Conservation (phyloP, 1,284 basidiomycete species). For the Rhodotorula sp. region DNA sequence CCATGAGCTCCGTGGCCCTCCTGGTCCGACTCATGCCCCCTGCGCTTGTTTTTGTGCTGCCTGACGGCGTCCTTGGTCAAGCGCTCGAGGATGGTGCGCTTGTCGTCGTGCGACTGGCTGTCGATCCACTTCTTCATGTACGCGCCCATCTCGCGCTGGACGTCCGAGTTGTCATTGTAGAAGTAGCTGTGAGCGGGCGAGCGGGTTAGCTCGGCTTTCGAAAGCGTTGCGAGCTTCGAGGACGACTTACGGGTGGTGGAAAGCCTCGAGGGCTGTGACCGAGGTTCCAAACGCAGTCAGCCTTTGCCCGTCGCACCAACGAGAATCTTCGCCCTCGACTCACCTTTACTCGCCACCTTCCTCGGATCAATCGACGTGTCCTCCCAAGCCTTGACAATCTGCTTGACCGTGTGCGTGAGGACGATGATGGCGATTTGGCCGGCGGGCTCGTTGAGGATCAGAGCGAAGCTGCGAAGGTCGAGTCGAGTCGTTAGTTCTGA, state of each 20-base stretch:
- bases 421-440: slow-evolving; percentile 50
- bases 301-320: neutral
- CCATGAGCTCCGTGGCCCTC: slow-evolving; percentile 37
- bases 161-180: slow-evolving; percentile 63
- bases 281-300: neutral
- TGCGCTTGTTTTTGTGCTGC: slow-evolving; percentile 45
- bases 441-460: slow-evolving; percentile 44
- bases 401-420: slow-evolving; percentile 61
- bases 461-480: slow-evolving; percentile 33
- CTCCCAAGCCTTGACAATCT: slow-evolving; percentile 77
- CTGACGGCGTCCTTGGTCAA: slow-evolving; percentile 46
- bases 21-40: slow-evolving; percentile 41
- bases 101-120: slow-evolving; percentile 45
- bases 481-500: neutral
- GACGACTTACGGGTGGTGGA: slow-evolving; percentile 62
- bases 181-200: slow-evolving; percentile 56
- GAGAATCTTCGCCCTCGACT: neutral
- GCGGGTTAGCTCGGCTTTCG: slow-evolving; percentile 51
- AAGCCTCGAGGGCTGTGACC: slow-evolving; percentile 60
- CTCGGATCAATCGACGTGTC: slow-evolving; percentile 56
- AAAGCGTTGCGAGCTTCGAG: too few relatives aligned
- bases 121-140: slow-evolving; percentile 62
- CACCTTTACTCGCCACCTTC: slow-evolving; percentile 51
- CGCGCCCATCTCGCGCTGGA: slow-evolving; percentile 76
- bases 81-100: slow-evolving; percentile 44